Conservation (phyloP, 345 rosid species). For the Combretum micranthum region DNA sequence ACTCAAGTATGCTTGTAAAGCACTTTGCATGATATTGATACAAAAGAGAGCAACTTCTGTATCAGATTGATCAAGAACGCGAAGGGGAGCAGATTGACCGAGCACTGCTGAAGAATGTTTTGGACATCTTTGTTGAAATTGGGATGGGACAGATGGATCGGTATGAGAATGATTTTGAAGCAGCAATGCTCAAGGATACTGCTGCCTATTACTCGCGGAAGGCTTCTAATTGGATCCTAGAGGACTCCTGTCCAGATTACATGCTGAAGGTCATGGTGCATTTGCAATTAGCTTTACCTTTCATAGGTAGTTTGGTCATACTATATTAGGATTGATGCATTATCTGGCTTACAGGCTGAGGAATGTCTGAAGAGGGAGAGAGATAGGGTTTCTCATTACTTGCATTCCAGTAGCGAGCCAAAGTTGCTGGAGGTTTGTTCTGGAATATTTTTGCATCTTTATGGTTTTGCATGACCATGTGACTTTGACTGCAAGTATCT, state of each 20-base stretch:
- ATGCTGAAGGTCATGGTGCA: conserved; percentile 35
- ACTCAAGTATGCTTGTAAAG: neutral
- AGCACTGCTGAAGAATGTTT: conserved; percentile 50
- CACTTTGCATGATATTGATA: too few species aligned
- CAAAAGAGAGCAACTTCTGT: too few species aligned
- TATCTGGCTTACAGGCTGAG: conserved; percentile 31
- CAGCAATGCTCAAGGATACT: conserved; percentile 38
- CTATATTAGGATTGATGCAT: too few species aligned
- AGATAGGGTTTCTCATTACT: conserved; percentile 46
- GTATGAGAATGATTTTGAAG: conserved; percentile 51
- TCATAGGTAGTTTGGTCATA: too few species aligned
- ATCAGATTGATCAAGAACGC: conserved; percentile 49
- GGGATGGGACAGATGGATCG: conserved; percentile 48
- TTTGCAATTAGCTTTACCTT: neutral
- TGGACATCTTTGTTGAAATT: conserved; percentile 51
- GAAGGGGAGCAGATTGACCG: conserved; percentile 61
- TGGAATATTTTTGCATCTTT: neutral
- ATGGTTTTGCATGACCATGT: neutral
- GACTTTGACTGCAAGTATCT: neutral
- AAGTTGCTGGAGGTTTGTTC: conserved; percentile 53
- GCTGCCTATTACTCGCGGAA: conserved; percentile 54
- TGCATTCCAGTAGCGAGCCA: conserved; percentile 41
- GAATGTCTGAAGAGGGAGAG: conserved; percentile 55
- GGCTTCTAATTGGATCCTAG: conserved; percentile 59
- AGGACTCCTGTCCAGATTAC: conserved; percentile 54